Percentiles rank a stretch among this genome's conserved stretches.
Evolutionary conservation across 805 yeast species (phyloP).

Genomic region (Wickerhamomyces pijperi): DNA sequence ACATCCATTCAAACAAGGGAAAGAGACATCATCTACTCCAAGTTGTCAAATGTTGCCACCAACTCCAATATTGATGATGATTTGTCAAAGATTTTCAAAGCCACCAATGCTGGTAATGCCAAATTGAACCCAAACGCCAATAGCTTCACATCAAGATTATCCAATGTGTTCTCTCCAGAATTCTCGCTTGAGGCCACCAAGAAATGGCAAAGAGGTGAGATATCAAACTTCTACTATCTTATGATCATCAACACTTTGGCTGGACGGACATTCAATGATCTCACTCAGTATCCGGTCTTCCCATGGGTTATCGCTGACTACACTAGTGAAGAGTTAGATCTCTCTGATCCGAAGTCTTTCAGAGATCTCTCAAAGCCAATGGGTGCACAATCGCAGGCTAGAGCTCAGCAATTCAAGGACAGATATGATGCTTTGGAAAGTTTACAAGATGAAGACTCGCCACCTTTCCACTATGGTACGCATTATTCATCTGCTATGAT

Average conservation of each 20-base stretch:
- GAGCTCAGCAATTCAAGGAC: constrained; percentile 57
- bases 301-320: constrained; percentile 90
- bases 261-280: constrained; percentile 80
- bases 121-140: constrained; percentile 12
- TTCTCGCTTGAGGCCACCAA: constrained; percentile 39
- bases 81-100: constrained; percentile 39
- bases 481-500: constrained; percentile 93
- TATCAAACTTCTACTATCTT: constrained; percentile 75
- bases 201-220: constrained; percentile 67
- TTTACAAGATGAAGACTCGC: constrained; percentile 44
- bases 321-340: constrained; percentile 56
- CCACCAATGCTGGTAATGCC: constrained; percentile 28
- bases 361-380: constrained; percentile 79
- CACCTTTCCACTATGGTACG: constrained; percentile 87
- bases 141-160: constrained; percentile 30
- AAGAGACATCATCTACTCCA: constrained; percentile 46
- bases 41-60: constrained; percentile 36
- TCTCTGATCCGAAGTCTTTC: constrained; percentile 47
- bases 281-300: constrained; percentile 84
- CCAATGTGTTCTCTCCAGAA: constrained; percentile 32
- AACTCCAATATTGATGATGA: constrained; percentile 43
- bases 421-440: constrained; percentile 62
- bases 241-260: constrained; percentile 76
- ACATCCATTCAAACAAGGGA: constrained; percentile 44
- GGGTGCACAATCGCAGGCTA: constrained; percentile 68